A percentile compares a stretch with the other conserved stretches of the same genome.
Conservation (phyloP, 768 basidiomycete genomes). For the Inosperma sp. region DNA sequence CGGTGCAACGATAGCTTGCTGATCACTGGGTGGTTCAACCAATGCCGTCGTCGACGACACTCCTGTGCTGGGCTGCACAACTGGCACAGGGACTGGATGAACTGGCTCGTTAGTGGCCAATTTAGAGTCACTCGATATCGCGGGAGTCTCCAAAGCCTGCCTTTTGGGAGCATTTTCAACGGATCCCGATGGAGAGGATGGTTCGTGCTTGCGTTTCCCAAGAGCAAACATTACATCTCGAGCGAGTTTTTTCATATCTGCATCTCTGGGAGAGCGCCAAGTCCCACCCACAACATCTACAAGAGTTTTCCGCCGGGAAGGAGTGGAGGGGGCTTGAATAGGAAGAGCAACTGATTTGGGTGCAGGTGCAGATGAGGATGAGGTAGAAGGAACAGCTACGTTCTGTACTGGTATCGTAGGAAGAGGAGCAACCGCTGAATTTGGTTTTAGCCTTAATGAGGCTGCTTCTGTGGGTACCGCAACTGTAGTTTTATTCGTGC, state of each 20-base stretch:
- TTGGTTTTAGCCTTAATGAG: too few species aligned
- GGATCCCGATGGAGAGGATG: constrained; percentile 1
- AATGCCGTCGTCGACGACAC: neutral
- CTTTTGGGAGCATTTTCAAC: constrained; percentile 19
- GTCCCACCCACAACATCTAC: constrained; percentile 4
- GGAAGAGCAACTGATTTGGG: too few species aligned
- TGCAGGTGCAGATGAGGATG: too few species aligned
- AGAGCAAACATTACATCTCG: constrained; percentile 54
- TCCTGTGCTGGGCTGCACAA: neutral
- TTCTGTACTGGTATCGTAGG: too few species aligned
- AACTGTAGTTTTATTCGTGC: too few species aligned
- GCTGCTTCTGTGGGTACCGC: too few species aligned
- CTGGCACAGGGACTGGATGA: neutral
- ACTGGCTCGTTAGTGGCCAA: neutral
- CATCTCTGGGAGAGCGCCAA: constrained; percentile 36
- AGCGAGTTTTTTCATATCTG: constrained; percentile 49
- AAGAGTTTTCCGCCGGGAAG: constrained; percentile 3
- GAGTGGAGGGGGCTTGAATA: neutral
- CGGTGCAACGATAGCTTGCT: neutral
- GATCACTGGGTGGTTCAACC: too few species aligned
- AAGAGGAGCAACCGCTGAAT: too few species aligned
- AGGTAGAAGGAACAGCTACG: neutral
- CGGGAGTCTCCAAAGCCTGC: constrained; percentile 13
- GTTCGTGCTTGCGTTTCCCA: constrained; percentile 30
- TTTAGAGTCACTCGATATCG: neutral